Percentiles rank a stretch among this genome's conserved stretches.
phyloP scores from a whole-genome alignment of 1,284 basidiomycete species.

The Cryptococcus maquisensis region DNA sequence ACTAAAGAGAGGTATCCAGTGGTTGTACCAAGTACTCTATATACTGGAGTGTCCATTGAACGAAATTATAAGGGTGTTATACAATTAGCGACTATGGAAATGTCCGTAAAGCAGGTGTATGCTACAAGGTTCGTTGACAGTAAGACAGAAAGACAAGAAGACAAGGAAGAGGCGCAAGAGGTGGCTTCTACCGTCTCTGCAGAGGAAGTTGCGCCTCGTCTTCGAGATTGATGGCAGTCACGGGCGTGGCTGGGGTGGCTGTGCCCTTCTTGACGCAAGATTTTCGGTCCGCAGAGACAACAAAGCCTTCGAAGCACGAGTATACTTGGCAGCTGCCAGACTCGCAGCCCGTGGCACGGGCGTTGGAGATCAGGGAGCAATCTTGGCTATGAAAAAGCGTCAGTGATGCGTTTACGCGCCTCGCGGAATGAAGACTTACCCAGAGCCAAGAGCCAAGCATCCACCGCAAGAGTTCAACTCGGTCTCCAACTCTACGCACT shows the following conservation, averaged over 20 bases:
- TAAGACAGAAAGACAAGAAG: too few species aligned
- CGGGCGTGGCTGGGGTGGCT: conserved; percentile 26
- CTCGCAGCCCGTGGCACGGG: conserved; percentile 44
- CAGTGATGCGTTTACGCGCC: not conserved
- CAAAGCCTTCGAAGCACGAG: conserved; percentile 46
- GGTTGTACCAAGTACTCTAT: too few species aligned
- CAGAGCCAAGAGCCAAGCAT: conserved; percentile 44
- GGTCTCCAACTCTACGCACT: conserved; percentile 47
- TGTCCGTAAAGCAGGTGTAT: too few species aligned
- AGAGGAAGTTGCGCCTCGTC: conserved; percentile 11
- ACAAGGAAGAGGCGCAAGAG: too few species aligned
- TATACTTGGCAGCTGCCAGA: conserved; percentile 40
- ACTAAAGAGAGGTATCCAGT: too few species aligned
- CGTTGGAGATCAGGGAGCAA: conserved; percentile 46
- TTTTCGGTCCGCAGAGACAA: conserved; percentile 36
- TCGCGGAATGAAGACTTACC: conserved; percentile 34
- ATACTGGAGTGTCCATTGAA: too few species aligned
- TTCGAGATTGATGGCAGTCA: conserved; percentile 24
- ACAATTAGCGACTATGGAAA: too few species aligned
- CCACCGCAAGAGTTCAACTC: conserved; percentile 49
- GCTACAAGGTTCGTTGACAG: too few species aligned
- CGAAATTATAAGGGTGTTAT: too few species aligned
- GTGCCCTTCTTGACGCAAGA: conserved; percentile 40
- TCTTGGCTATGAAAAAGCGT: conserved; percentile 39
- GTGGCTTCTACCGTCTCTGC: too few species aligned